phyloP scores from a whole-genome alignment of 345 rosid species.

The Stellera chamaejasme region DNA sequence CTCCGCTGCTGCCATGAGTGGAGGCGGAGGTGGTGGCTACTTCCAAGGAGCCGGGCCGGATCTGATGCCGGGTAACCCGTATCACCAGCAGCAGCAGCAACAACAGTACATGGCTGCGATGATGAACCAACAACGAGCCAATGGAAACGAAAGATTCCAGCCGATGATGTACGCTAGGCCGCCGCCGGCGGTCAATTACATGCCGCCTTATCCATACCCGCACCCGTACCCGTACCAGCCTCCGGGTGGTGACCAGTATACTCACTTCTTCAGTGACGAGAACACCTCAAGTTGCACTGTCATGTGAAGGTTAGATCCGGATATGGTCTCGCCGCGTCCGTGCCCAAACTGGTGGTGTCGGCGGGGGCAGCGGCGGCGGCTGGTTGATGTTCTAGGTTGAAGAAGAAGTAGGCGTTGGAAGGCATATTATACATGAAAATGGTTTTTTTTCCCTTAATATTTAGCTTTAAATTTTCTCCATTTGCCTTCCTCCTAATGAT shows the following conservation, averaged over 20 bases:
- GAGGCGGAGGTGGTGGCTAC: constrained; percentile 43
- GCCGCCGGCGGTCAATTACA: constrained; percentile 72
- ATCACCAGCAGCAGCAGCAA: constrained; percentile 52
- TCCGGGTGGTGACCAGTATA: constrained; percentile 29
- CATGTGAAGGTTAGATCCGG: constrained; percentile 40
- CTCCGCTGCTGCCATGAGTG: constrained; percentile 41
- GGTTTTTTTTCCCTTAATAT: constrained; percentile 18
- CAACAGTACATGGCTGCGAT: constrained; percentile 53
- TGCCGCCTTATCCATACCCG: constrained; percentile 58
- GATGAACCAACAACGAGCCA: constrained; percentile 86
- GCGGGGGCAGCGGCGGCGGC: neutral
- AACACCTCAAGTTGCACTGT: constrained; percentile 84
- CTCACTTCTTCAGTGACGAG: constrained; percentile 76
- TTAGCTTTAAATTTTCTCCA: constrained; percentile 14
- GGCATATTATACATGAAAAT: constrained; percentile 48
- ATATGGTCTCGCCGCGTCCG: neutral
- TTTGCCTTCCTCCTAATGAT: constrained; percentile 7
- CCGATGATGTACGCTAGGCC: constrained; percentile 93
- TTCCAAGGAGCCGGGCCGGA: constrained; percentile 62
- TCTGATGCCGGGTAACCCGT: constrained; percentile 61
- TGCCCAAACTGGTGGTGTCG: neutral
- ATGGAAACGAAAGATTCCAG: constrained; percentile 83
- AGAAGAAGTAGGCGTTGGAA: constrained; percentile 21
- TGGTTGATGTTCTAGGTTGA: constrained; percentile 15
- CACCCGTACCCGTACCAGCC: constrained; percentile 32